phyloP scores from a whole-genome alignment of 225 moss, liverwort and hornwort genomes.

The Climacium dendroides region DNA sequence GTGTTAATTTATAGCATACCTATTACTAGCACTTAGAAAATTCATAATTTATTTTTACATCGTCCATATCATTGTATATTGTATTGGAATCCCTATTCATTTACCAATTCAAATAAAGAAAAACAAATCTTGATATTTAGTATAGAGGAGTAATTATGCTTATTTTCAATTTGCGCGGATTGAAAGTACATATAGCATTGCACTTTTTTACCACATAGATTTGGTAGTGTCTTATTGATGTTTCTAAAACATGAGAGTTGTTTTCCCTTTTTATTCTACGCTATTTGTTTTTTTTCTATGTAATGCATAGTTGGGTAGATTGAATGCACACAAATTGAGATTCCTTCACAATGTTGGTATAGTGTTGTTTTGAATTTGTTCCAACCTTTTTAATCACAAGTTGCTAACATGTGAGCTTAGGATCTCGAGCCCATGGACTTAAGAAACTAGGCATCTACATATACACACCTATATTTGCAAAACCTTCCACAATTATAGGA shows the following conservation, averaged over 20 bases:
- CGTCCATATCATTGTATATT: neutral
- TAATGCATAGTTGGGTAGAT: neutral
- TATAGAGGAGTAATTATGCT: neutral
- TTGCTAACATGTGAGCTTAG: no score
- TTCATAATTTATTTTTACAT: neutral
- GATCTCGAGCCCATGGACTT: no score
- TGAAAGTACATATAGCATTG: no score
- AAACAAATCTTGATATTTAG: neutral
- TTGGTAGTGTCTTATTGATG: rapidly evolving
- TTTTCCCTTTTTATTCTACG: neutral
- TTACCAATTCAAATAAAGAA: rapidly evolving
- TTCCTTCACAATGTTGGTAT: neutral
- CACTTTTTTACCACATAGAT: neutral
- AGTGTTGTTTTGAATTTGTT: neutral
- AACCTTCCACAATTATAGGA: neutral
- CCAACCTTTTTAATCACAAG: neutral
- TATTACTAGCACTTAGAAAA: neutral
- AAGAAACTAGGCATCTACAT: rapidly evolving
- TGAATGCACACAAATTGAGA: neutral
- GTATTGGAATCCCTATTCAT: neutral
- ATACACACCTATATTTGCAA: no score
- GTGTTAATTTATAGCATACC: neutral
- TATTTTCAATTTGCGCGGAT: rapidly evolving
- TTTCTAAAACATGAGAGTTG: rapidly evolving
- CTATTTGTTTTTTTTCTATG: neutral